A percentile compares a stretch with the other conserved stretches of the same genome.
phyloP scores from a whole-genome alignment of 192 early-diverging fungal species.

The Podila minutissima region DNA sequence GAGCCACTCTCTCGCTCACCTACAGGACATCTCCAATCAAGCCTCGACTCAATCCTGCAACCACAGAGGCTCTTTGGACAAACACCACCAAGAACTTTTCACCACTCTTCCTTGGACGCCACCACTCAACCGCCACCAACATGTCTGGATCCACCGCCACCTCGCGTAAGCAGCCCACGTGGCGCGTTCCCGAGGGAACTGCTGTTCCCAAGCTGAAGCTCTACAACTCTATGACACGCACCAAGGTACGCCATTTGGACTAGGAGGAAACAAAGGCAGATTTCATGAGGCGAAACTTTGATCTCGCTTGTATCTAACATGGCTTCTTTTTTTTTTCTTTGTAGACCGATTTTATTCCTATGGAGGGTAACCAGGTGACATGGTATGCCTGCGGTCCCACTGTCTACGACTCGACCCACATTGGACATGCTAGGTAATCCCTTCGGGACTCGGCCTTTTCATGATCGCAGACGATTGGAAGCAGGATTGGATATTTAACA shows the following conservation, averaged over 20 bases:
- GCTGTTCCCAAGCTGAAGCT: constrained; percentile 69
- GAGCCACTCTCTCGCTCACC: not conserved
- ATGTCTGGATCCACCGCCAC: constrained; percentile 22
- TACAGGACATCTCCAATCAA: not conserved
- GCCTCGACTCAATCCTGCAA: not conserved
- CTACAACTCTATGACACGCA: constrained; percentile 88
- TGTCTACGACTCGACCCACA: constrained; percentile 94
- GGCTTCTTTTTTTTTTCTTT: not conserved
- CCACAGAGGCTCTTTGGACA: not conserved
- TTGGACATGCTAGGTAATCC: constrained; percentile 91
- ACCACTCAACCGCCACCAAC: constrained; percentile 2
- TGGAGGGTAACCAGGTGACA: constrained; percentile 79
- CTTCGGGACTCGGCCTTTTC: too few species aligned
- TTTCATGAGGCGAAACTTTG: too few species aligned
- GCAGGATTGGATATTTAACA: not conserved
- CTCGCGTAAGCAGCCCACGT: constrained; percentile 69
- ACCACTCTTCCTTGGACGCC: not conserved
- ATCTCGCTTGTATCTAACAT: not conserved
- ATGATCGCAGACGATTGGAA: not conserved
- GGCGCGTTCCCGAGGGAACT: constrained; percentile 63
- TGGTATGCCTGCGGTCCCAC: constrained; percentile 99
- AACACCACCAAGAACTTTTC: not conserved
- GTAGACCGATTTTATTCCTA: constrained; percentile 91
- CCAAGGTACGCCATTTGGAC: constrained; percentile 66
- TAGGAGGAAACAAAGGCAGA: too few species aligned